Percentiles rank a stretch among this genome's conserved stretches.
Evolutionary conservation across 495 filamentous ascomycete genomes (phyloP).

Genomic region (Sphaerosporella brunnea): DNA sequence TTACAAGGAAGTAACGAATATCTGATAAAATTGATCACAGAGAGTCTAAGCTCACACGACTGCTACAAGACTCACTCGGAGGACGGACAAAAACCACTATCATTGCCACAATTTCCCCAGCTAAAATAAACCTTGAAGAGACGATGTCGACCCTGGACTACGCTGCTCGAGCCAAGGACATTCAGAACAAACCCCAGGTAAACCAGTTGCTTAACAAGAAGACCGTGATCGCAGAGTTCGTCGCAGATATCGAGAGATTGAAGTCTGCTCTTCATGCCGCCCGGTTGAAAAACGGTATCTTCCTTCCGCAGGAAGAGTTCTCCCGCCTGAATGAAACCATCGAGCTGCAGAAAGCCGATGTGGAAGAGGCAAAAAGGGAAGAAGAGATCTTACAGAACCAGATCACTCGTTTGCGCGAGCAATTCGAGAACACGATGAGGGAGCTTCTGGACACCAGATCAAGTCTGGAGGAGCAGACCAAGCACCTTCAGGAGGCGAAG

Average conservation of each 20-base stretch:
- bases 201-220: constrained; percentile 85
- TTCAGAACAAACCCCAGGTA: constrained; percentile 90
- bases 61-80: constrained; percentile 90
- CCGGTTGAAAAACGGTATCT: constrained; percentile 84
- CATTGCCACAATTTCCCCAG: constrained; percentile 88
- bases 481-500: constrained; percentile 57
- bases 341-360: constrained; percentile 79
- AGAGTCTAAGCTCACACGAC: constrained; percentile 86
- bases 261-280: constrained; percentile 88
- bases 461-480: constrained; percentile 59
- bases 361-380: constrained; percentile 77
- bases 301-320: constrained; percentile 65
- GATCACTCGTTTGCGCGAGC: constrained; percentile 75
- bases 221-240: constrained; percentile 74
- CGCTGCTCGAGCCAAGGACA: constrained; percentile 93
- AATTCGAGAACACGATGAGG: constrained; percentile 66
- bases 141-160: constrained; percentile 97
- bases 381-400: constrained; percentile 85
- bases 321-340: constrained; percentile 78
- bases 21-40: too few species aligned
- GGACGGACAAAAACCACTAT: constrained; percentile 96
- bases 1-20: too few species aligned
- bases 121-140: constrained; percentile 87
- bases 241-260: constrained; percentile 81
- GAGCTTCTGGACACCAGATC: constrained; percentile 73